Evolutionary conservation across 2,329 filamentous ascomycete genomes (phyloP), one percentile per base, ranked within the genome.

Genomic region (Penicillium frequentans): DNA sequence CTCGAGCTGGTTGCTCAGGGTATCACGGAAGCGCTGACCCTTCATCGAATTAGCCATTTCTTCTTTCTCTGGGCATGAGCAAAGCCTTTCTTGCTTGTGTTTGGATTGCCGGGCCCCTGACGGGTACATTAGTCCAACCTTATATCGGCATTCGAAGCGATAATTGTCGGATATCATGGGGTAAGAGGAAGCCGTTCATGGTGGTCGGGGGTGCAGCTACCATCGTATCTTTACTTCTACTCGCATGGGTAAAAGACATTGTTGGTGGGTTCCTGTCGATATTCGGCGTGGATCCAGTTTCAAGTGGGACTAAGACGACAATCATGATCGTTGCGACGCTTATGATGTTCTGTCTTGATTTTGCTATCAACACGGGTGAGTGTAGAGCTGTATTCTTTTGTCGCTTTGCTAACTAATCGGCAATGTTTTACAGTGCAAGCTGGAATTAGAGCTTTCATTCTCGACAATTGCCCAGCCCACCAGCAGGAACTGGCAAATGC

Each of bases 401-500:
- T 21, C 42, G 37, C 21, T n/a, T 16, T 58, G 29, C 16, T 3
- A 16, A 65, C 44, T 49, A 14, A 21, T 58, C 54, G 58, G 58
- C 51, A 2, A 2, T 14, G 49, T 14, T 14, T 6, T 62, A 57
- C 62, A 84, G 91, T 98, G 33, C 93, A 98, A 83, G 93, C 95
- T 49, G 90, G 62, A 5, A 64, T 66, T 45, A 54, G 64, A 50
- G 87, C 5, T 90, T 97, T 68, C 71, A 96, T 98, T 54, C 90
- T 97, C 24, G 93, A 98, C 70, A 93, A 92, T 68, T 90, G 91
- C 0, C 95, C 95, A 0, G 86, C 90, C 1, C 93, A 97, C 69
- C 93, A 98, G 73, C 93, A 98, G 77, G 93, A 96, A 75, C 83
- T 88, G 37, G 93, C 93, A 54, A 98, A 98, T 76, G 89, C 93